These are phyloP conservation scores for Forsythia viridissima DNA, from an alignment of 257 asterid species.

Conservation along the genomic window DNA sequence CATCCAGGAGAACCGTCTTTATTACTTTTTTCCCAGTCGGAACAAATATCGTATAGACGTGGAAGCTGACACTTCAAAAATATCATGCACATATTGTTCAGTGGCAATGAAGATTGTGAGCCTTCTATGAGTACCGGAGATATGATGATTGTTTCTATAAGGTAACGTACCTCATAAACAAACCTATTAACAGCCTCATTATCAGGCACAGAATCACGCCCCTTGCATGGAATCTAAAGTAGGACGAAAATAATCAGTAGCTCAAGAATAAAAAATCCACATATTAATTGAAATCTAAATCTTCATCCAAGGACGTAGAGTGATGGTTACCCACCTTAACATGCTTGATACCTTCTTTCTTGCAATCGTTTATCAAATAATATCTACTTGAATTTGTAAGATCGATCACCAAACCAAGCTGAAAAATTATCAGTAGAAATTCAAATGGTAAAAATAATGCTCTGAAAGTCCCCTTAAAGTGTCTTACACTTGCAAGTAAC, in stretches of 20 bases:
- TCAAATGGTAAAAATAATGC: constrained; percentile 21
- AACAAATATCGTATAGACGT: constrained; percentile 14
- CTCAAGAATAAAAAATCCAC: constrained; percentile 15
- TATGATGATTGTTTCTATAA: not conserved
- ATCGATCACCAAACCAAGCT: constrained; percentile 97
- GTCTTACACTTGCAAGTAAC: too few relatives aligned
- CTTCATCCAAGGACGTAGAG: constrained; percentile 17
- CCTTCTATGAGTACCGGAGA: not conserved
- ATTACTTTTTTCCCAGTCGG: not conserved
- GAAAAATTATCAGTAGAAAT: constrained; percentile 43
- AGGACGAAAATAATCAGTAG: constrained; percentile 28
- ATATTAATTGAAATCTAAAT: constrained; percentile 7
- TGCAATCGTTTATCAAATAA: constrained; percentile 65
- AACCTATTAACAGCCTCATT: constrained; percentile 81
- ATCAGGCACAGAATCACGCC: constrained; percentile 97
- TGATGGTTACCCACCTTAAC: constrained; percentile 66
- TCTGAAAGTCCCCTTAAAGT: constrained; percentile 19
- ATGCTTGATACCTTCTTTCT: constrained; percentile 83
- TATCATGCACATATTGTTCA: not conserved
- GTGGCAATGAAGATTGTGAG: not conserved
- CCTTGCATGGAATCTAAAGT: constrained; percentile 87
- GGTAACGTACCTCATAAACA: constrained; percentile 72
- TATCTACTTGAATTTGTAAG: constrained; percentile 89
- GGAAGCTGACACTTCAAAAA: not conserved
- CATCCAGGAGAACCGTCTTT: not conserved